Base-by-base conservation (phyloP, 805 yeast species). In the Myxozyma vanderwaltii region DNA sequence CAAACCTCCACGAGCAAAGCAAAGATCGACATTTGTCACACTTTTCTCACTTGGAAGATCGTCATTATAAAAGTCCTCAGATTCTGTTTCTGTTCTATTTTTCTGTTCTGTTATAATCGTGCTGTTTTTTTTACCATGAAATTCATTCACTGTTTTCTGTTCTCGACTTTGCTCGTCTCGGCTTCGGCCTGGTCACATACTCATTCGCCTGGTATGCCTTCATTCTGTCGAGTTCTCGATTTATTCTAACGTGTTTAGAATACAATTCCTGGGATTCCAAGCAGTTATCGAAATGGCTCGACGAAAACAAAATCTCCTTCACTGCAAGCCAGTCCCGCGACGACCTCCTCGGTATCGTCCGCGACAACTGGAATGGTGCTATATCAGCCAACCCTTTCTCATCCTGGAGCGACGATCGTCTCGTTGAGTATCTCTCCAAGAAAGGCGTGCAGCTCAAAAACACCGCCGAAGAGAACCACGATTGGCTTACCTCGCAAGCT, bases 191-290 rank as follows among this genome's bases (percentile, higher is more conserved):
- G 59, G 59, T 26, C 47, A 1, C 53, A 52, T 19, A 29, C 43
- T 8, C 45, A 19, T 35, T 21, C 54, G n/a, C 58, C 61, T 21
- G 60, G 60, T 56, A 38, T 23, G 60, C 41, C 41, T 10, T 19
- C 3, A 27, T 19, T 23, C 33, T 21, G 7, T 8, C 41, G 2
- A 4, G 15, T 1, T 10, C 15, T 2, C 17, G 26, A 19, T 31
- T 19, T 26, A 10, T 24, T 10, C 17, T 2, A 17, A 24, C 19
- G 8, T 19, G 10, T 4, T 17, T 19, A 54, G 63, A 61, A 41
- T 61, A 60, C 55, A 52, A 57, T 36, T 29, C 56, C 77, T 19
- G 89, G 84, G 68, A 58, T 51, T 45, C 58, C 19, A 54, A 58
- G 33, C 56, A 39, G 36, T 33, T 56, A 38, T 2, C 39, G 3